Conservation (phyloP, 2,329 filamentous ascomycete species). For the Botrytis elliptica region DNA sequence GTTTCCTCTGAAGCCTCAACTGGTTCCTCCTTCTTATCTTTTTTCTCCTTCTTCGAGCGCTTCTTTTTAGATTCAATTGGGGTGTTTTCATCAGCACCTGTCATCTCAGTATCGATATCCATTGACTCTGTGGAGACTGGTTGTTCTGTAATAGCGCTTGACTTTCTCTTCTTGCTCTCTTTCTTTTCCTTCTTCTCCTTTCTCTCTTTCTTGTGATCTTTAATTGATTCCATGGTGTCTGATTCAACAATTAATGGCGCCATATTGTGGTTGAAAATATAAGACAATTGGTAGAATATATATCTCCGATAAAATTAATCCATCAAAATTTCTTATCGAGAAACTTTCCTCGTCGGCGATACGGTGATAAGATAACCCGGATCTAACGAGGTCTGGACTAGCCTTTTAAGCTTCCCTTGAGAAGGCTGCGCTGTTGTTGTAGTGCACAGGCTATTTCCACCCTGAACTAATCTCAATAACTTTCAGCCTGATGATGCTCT, state of each 20-base stretch:
- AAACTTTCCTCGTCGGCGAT: constrained; percentile 14
- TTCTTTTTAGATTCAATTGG: constrained; percentile 23
- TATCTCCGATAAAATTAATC: background rate
- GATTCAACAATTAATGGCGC: constrained; percentile 16
- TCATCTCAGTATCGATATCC: constrained; percentile 15
- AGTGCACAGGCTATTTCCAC: constrained; percentile 13
- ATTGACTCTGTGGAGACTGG: background rate
- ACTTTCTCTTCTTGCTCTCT: constrained; percentile 30
- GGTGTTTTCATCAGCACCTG: background rate
- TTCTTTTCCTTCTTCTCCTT: constrained; percentile 14
- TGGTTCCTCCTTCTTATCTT: constrained; percentile 3
- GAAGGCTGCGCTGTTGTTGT: constrained; percentile 7
- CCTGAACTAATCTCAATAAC: constrained; percentile 3
- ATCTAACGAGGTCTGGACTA: constrained; percentile 13
- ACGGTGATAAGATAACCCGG: constrained; percentile 19
- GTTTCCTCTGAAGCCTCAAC: background rate
- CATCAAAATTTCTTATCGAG: constrained; percentile 24
- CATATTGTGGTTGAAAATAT: constrained; percentile 7
- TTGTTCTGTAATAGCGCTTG: constrained; percentile 21
- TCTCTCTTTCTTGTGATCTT: constrained; percentile 5
- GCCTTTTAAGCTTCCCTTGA: background rate
- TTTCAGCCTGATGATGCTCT: constrained; percentile 14
- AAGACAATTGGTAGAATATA: background rate
- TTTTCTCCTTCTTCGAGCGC: constrained; percentile 23
- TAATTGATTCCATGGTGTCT: constrained; percentile 1